Evolutionary conservation across 2,329 filamentous ascomycete genomes (phyloP).

Genomic region (Xylariaceae sp.): DNA sequence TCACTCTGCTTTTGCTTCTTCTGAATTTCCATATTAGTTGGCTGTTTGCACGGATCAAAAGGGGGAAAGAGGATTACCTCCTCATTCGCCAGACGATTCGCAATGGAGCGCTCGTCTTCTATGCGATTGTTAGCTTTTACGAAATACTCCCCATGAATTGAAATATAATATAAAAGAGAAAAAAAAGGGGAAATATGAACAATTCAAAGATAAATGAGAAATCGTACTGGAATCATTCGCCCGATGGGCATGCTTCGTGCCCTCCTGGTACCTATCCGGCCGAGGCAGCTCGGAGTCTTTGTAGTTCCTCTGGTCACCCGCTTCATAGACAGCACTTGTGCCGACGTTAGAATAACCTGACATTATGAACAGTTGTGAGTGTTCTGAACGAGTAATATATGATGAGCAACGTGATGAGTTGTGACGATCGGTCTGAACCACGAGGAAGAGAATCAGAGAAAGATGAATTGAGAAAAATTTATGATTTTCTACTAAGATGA

Average conservation of each 20-base stretch:
- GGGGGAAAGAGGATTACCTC: conserved; percentile 37
- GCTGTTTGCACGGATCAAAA: too few species aligned
- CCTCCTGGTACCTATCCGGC: conserved; percentile 63
- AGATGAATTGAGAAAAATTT: neutral
- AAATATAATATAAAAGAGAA: neutral
- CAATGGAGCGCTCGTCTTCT: conserved; percentile 68
- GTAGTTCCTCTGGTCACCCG: conserved; percentile 66
- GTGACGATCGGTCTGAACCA: neutral
- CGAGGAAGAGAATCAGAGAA: neutral
- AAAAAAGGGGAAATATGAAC: neutral
- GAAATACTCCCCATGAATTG: too few species aligned
- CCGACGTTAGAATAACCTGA: conserved; percentile 60
- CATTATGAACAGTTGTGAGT: conserved; percentile 27
- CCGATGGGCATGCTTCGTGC: conserved; percentile 62
- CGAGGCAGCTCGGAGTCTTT: conserved; percentile 47
- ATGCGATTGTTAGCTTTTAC: conserved; percentile 8
- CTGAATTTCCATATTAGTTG: neutral
- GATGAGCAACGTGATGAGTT: neutral
- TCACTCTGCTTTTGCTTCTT: conserved; percentile 36
- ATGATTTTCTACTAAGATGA: neutral
- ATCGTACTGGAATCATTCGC: conserved; percentile 65
- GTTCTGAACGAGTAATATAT: neutral
- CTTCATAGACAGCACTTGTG: conserved; percentile 62
- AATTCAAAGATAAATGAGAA: neutral
- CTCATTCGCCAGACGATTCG: conserved; percentile 64